These are phyloP conservation scores for Melampsora larici-populina DNA, from an alignment of 1,284 basidiomycete species.

Conservation along the genomic window DNA sequence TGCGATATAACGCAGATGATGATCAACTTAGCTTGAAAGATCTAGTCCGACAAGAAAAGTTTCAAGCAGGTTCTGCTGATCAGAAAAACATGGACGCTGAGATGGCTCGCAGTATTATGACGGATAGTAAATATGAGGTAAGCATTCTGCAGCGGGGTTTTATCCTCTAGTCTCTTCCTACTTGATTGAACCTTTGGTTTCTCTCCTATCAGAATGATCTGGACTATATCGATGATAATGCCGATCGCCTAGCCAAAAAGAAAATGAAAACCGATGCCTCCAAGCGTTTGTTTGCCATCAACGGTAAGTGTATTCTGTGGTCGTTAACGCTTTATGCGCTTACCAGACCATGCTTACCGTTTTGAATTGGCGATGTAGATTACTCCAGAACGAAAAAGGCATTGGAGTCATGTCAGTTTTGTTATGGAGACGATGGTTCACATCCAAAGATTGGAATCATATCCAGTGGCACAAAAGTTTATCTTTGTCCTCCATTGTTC, in stretches of 20 bases:
- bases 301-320: slow-evolving; percentile 61
- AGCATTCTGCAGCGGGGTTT: slow-evolving; percentile 47
- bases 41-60: slow-evolving; percentile 85
- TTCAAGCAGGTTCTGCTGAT: slow-evolving; percentile 79
- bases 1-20: slow-evolving; percentile 80
- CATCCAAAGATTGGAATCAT: slow-evolving; percentile 79
- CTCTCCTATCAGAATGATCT: slow-evolving; percentile 35
- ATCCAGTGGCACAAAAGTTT: slow-evolving; percentile 82
- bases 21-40: slow-evolving; percentile 81
- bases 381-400: slow-evolving; percentile 91
- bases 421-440: slow-evolving; percentile 53
- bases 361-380: slow-evolving; percentile 59
- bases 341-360: neutral
- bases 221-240: slow-evolving; percentile 88
- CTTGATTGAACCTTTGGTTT: neutral
- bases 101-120: slow-evolving; percentile 79
- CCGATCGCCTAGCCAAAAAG: slow-evolving; percentile 80
- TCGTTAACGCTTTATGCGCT: neutral
- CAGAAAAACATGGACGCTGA: slow-evolving; percentile 88
- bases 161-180: slow-evolving; percentile 19
- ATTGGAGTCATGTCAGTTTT: slow-evolving; percentile 61
- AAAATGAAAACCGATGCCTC: slow-evolving; percentile 94
- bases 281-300: slow-evolving; percentile 94
- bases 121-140: slow-evolving; percentile 80
- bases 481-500: slow-evolving; percentile 77